Base-by-base conservation (phyloP, 1,284 basidiomycete genomes). In the Phellopilus nigrolimitatus region DNA sequence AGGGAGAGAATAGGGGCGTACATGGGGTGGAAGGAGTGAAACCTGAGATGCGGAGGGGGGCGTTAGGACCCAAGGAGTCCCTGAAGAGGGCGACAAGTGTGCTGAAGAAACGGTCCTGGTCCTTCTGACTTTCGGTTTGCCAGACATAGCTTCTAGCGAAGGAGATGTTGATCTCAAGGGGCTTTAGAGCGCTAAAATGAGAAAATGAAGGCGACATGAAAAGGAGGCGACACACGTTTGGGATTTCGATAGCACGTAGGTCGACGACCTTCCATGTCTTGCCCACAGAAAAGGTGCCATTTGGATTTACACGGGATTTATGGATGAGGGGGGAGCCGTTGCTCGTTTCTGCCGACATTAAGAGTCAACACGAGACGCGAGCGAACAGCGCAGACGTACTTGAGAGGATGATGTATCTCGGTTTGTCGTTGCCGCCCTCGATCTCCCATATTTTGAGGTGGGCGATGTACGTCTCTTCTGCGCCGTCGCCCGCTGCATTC, bases 291-390 rank as follows among this genome's bases (percentile, higher is more conserved):
- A 97, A 99, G 0, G 90, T 84, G 33, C 91, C 89, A 63, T 98
- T 99, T 33, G 87, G 84, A 66, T 99, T 99, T 54, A 92, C 71
- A 69, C 98, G 98, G 5, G 94, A 93, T 69, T 99, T 99, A 77
- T 99, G 93, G 21, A 97, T 76, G 62, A 86, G 84, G 6, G 85
- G 88, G 53, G 71, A 70, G 33, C 83, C 82, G 59, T 77, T 76
- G 59, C 66, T 74, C 6, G 81, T 73, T 66, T 85, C 90, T 91
- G 59, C 27, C 30, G 39, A n/a, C n/a, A n/a, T n/a, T n/a, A n/a
- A n/a, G n/a, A n/a, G n/a, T n/a, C 36, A 17, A 43, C 38, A 42
- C 37, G 36, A 43, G 41, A 48, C 22, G 41, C 22, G 33, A 43
- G 30, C 36, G 25, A 21, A n/a, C n/a, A 13, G 8, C 13, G n/a